Conservation (phyloP, 164 flowering plant genomes). For the Cinnamomum micranthum region DNA sequence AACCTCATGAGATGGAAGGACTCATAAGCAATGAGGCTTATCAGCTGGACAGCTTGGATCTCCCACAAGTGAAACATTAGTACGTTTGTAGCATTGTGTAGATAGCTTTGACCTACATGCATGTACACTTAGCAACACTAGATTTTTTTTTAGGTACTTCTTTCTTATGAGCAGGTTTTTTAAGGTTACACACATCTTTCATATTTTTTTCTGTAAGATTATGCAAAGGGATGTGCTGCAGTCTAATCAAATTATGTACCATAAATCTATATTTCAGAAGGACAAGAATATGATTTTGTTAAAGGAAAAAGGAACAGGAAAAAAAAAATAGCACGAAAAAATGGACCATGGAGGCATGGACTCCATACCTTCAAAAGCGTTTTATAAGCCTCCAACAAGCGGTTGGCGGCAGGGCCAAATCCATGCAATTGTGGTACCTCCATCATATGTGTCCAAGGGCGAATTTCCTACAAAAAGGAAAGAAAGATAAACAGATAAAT, state of each 20-base stretch:
- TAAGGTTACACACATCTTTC: too few relatives aligned
- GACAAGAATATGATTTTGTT: background rate
- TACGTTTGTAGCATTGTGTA: too few relatives aligned
- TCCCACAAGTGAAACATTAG: background rate
- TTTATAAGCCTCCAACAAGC: conserved; percentile 90
- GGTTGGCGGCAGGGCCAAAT: conserved; percentile 97
- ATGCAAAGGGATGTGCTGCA: too few relatives aligned
- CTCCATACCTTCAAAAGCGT: conserved; percentile 79
- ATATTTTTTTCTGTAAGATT: too few relatives aligned
- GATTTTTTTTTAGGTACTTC: too few relatives aligned
- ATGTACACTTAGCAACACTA: too few relatives aligned
- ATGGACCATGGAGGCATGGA: background rate
- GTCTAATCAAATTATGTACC: background rate
- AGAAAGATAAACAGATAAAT: background rate
- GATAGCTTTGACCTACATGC: too few relatives aligned
- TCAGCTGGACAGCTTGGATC: background rate
- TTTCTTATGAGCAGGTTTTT: too few relatives aligned
- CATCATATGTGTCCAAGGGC: conserved; percentile 99
- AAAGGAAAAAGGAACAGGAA: background rate
- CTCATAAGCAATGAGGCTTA: background rate
- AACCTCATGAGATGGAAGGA: background rate
- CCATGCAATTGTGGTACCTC: conserved; percentile 99
- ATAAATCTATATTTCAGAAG: too few relatives aligned
- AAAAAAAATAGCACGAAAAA: too few relatives aligned
- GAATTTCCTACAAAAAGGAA: conserved; percentile 63